Evolutionary conservation across 2,329 filamentous ascomycete genomes (phyloP).

Genomic region (Cercospora brassicicola): DNA sequence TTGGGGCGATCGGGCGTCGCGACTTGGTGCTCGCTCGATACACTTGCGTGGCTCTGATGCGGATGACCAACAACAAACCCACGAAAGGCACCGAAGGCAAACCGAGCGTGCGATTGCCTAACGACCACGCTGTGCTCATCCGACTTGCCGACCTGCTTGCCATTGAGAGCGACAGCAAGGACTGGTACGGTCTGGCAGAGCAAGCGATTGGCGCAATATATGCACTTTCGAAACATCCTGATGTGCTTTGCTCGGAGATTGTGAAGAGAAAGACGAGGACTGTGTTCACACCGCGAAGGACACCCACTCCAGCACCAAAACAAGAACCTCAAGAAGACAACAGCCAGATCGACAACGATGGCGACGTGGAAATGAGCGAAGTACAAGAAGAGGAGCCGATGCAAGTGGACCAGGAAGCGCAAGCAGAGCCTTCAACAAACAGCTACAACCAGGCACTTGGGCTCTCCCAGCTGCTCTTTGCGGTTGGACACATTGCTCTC

Average conservation of each 20-base stretch:
- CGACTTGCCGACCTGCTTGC: slow-evolving; percentile 83
- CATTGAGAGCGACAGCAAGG: slow-evolving; percentile 82
- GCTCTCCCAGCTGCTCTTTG: slow-evolving; percentile 87
- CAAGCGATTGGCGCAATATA: slow-evolving; percentile 97
- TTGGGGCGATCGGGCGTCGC: slow-evolving; percentile 74
- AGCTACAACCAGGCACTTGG: slow-evolving; percentile 56
- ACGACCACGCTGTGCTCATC: slow-evolving; percentile 83
- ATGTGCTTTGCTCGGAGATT: slow-evolving; percentile 87
- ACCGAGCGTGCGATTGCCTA: slow-evolving; percentile 73
- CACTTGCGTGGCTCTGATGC: slow-evolving; percentile 86
- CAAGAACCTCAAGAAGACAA: slow-evolving; percentile 25
- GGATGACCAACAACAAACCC: slow-evolving; percentile 83
- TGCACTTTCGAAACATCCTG: slow-evolving; percentile 86
- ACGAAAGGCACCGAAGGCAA: slow-evolving; percentile 69
- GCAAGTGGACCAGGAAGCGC: slow-evolving; percentile 26
- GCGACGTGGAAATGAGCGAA: slow-evolving; percentile 43
- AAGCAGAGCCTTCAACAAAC: slow-evolving; percentile 25
- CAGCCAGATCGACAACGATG: slow-evolving; percentile 38
- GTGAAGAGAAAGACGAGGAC: slow-evolving; percentile 80
- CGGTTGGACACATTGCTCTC: slow-evolving; percentile 93
- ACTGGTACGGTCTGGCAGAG: slow-evolving; percentile 91
- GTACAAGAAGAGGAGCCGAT: slow-evolving; percentile 31
- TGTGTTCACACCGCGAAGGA: slow-evolving; percentile 67
- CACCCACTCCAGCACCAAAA: slow-evolving; percentile 32
- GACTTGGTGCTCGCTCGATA: slow-evolving; percentile 91